Conservation (phyloP, 495 filamentous ascomycete genomes). For the Cenococcum geophilum region DNA sequence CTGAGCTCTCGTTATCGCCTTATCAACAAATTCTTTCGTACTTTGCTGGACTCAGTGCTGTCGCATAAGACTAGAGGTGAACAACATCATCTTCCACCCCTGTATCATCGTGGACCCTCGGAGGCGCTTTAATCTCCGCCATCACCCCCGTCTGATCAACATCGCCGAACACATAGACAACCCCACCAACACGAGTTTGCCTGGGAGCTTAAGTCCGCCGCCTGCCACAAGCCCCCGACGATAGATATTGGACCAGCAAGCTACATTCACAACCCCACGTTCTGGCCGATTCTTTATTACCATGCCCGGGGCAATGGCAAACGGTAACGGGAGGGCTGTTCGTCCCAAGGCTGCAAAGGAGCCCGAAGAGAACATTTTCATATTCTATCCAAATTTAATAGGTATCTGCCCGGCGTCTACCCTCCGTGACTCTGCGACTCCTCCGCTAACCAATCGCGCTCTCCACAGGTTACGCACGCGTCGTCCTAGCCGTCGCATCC, state of each 20-base stretch:
- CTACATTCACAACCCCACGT: neutral
- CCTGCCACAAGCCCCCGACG: neutral
- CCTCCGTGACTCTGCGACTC: neutral
- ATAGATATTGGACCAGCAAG: neutral
- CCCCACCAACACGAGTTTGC: neutral
- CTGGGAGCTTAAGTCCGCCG: neutral
- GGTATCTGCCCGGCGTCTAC: slow-evolving; percentile 49
- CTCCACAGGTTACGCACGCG: slow-evolving; percentile 70
- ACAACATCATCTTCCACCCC: neutral
- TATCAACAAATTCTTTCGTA: slow-evolving; percentile 4
- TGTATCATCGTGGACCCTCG: too few relatives aligned
- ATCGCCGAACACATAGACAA: too few relatives aligned
- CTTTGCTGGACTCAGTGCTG: neutral
- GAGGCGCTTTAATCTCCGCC: too few relatives aligned
- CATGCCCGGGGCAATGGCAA: slow-evolving; percentile 9
- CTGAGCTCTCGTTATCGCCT: slow-evolving; percentile 7
- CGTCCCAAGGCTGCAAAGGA: slow-evolving; percentile 28
- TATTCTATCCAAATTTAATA: slow-evolving; percentile 93
- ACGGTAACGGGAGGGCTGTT: slow-evolving; percentile 24
- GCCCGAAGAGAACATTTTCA: slow-evolving; percentile 77
- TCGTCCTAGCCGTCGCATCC: slow-evolving; percentile 82
- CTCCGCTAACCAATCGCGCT: slow-evolving; percentile 4
- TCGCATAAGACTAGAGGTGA: neutral
- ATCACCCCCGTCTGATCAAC: too few relatives aligned
- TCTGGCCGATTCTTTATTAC: neutral